Conservation (phyloP, 2,329 filamentous ascomycete species). For the Xylariaceae sp. region DNA sequence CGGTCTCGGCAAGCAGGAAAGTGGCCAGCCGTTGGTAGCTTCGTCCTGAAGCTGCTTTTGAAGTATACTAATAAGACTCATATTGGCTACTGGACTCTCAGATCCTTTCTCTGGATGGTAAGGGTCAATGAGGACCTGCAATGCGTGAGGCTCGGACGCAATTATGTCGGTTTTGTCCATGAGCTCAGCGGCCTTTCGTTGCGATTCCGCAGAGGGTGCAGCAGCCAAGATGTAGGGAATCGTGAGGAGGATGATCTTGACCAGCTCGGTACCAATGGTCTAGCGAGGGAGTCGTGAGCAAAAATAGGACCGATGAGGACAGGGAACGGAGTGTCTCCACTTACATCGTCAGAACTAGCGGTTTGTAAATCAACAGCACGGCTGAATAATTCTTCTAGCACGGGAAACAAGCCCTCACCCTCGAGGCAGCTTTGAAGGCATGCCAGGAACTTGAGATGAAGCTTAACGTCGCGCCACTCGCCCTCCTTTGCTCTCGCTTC, state of each 20-base stretch:
- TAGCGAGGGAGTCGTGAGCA: constrained; percentile 25
- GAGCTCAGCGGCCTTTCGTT: constrained; percentile 68
- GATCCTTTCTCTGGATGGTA: constrained; percentile 62
- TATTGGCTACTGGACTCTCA: constrained; percentile 56
- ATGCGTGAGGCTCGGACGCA: constrained; percentile 76
- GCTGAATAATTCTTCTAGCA: constrained; percentile 85
- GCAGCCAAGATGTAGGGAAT: constrained; percentile 84
- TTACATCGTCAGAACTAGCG: constrained; percentile 83
- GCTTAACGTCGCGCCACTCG: constrained; percentile 86
- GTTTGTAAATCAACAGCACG: constrained; percentile 91
- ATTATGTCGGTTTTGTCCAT: constrained; percentile 95
- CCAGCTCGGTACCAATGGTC: constrained; percentile 75
- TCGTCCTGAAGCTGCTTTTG: constrained; percentile 83
- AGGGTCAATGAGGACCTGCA: constrained; percentile 82
- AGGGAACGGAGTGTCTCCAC: constrained; percentile 31
- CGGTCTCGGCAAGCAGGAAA: constrained; percentile 62
- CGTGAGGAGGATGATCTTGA: constrained; percentile 93
- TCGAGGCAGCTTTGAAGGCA: constrained; percentile 75
- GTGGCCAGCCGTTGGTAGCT: constrained; percentile 66
- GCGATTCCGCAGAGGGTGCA: constrained; percentile 57
- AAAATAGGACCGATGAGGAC: neutral
- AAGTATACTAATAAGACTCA: constrained; percentile 71
- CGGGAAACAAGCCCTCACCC: constrained; percentile 76
- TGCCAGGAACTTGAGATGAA: constrained; percentile 82
- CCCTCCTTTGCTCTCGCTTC: constrained; percentile 66